phyloP scores from a whole-genome alignment of 2,329 filamentous ascomycete species.

The Ophiostoma piceae region DNA sequence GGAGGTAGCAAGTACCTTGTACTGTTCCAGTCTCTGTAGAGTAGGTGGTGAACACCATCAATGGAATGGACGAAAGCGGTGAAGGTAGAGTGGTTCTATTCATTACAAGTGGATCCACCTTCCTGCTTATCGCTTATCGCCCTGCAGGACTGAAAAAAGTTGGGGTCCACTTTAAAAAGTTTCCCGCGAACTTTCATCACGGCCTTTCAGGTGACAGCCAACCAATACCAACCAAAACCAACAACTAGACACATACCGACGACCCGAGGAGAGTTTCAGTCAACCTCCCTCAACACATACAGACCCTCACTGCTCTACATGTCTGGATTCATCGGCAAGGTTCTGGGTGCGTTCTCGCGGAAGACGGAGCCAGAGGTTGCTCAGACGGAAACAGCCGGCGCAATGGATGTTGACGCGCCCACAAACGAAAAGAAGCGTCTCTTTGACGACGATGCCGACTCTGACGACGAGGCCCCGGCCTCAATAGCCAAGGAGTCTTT shows the following conservation, averaged over 20 bases:
- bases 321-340: constrained; percentile 24
- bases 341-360: constrained; percentile 20
- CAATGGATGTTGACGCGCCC: constrained; percentile 10
- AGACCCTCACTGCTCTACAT: constrained; percentile 2
- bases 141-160: constrained; percentile 14
- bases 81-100: not conserved
- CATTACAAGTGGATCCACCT: not conserved
- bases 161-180: constrained; percentile 22
- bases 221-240: no score
- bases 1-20: not conserved
- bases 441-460: constrained; percentile 49
- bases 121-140: constrained; percentile 19
- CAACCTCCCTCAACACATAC: not conserved
- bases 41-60: not conserved
- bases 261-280: not conserved
- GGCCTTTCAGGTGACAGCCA: not conserved
- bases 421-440: constrained; percentile 41
- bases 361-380: not conserved
- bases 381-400: not conserved
- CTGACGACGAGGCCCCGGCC: constrained; percentile 32
- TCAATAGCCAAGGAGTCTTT: constrained; percentile 41
- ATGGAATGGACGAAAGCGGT: constrained; percentile 4
- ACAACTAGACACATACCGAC: not conserved
- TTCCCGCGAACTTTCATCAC: constrained; percentile 6
- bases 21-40: not conserved